phyloP scores from a whole-genome alignment of 2,329 filamentous ascomycete species.

The Diaporthe eres region DNA sequence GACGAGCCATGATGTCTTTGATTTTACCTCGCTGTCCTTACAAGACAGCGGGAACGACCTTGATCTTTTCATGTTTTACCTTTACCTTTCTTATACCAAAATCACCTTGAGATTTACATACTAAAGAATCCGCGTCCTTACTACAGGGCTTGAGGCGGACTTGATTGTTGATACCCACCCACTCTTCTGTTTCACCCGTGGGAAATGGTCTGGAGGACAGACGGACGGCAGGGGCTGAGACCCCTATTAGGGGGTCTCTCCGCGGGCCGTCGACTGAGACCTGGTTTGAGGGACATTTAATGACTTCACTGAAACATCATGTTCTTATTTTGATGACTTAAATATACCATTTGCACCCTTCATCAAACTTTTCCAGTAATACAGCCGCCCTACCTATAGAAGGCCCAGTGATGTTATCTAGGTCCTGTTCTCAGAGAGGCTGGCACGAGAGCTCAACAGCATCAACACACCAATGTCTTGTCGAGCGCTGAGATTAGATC shows the following conservation, averaged over 20 bases:
- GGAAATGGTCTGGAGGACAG: background rate
- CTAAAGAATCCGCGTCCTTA: conserved; percentile 10
- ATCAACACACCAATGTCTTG: too few species aligned
- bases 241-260: conserved; percentile 8
- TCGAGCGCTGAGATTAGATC: background rate
- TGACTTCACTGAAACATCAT: conserved; percentile 23
- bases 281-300: conserved; percentile 32
- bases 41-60: background rate
- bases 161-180: conserved; percentile 31
- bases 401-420: background rate
- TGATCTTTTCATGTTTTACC: background rate
- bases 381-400: background rate
- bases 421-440: too few species aligned
- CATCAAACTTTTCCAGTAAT: too few species aligned
- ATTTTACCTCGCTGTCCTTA: conserved; percentile 12
- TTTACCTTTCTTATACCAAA: conserved; percentile 15
- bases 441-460: background rate
- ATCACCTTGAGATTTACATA: conserved; percentile 28
- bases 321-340: conserved; percentile 25
- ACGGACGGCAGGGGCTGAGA: conserved; percentile 22
- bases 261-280: conserved; percentile 29
- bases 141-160: conserved; percentile 17
- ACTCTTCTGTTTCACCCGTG: conserved; percentile 35
- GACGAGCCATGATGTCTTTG: conserved; percentile 29
- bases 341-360: conserved; percentile 22